Evolutionary conservation across 2,329 filamentous ascomycete species (phyloP), one percentile per base, ranked within the genome.

Genomic region (Arthroderma uncinatum): DNA sequence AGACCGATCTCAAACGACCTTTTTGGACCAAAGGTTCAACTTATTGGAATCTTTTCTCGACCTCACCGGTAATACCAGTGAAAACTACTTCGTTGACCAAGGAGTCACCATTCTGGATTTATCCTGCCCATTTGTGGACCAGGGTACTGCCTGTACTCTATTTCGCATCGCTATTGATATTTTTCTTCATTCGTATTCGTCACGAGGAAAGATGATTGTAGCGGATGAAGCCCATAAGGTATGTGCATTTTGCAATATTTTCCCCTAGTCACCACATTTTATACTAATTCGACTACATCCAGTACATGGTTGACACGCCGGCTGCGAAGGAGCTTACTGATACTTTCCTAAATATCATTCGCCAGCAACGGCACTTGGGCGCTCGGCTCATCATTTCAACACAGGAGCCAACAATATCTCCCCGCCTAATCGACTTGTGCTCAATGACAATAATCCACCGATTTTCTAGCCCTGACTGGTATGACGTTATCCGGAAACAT

Each of bases 381-480:
- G 75, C 78, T 0, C 78, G 85, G 0, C 74, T 89, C 1, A 66
- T 90, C 42, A 82, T 90, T 34, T 83, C 85, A 0, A 90, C 86
- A 0, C 86, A 91, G 65, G 86, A 90, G 63, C 87, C 86, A 0
- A 88, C 84, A 0, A 77, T 90, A 4, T 83, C 82, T 0, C 79
- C 82, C 0, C 76, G 78, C 14, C 76, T 91, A 0, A 74, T 90
- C 0, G 84, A 88, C 56, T 73, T 90, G 0, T 88, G 82, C 65
- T 82, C 80, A 0, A 72, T 85, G 8, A 85, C 80, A 0, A 74
- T 89, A n/a, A 81, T 89, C 0, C 86, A 90, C 64, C 77, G 83
- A 0, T 90, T 89, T 69, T 81, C 76, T 0, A 82, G 78, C 0
- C 84, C 84, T 0, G 76, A 76, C 1, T 87, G 83, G 84, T 73